Evolutionary conservation across 140 eudicot genomes (phyloP).

Genomic region (Senecio squalidus): DNA sequence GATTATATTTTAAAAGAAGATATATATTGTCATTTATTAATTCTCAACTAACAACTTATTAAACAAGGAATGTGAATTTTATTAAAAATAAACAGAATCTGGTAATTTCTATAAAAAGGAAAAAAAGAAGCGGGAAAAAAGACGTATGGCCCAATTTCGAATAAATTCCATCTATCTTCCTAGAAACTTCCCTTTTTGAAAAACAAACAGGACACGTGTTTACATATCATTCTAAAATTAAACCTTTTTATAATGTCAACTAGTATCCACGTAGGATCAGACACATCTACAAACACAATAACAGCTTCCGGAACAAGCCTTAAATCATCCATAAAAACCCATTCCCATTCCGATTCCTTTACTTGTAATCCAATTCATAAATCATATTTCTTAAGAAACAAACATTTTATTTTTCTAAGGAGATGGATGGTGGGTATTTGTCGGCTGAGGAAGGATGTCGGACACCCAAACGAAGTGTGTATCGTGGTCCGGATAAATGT

Average conservation of each 20-base stretch:
- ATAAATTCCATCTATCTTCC: conserved; percentile 16
- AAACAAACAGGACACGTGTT: conserved; percentile 13
- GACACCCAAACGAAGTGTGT: conserved; percentile 44
- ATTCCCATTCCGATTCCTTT: neutral
- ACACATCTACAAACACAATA: neutral
- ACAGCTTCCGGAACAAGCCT: conserved; percentile 56
- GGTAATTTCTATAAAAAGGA: conserved; percentile 17
- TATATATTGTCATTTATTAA: neutral
- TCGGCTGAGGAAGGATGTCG: conserved; percentile 47
- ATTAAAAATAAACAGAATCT: conserved; percentile 15
- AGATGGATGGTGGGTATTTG: conserved; percentile 19
- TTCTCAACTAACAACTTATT: neutral
- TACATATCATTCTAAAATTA: neutral
- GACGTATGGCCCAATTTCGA: conserved; percentile 37
- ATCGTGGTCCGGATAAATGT: conserved; percentile 31
- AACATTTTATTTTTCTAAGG: conserved; percentile 7
- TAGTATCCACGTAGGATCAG: conserved; percentile 38
- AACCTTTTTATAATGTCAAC: conserved; percentile 8
- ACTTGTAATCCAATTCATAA: neutral
- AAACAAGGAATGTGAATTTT: conserved; percentile 3
- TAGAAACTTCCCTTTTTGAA: conserved; percentile 27
- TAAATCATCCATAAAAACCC: conserved; percentile 5
- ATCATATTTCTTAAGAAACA: neutral
- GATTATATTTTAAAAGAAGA: too few species aligned
- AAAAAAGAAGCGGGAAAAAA: conserved; percentile 33